Evolutionary conservation across 352 stramenopile genomes (phyloP).

Genomic region (Phytophthora quininea): DNA sequence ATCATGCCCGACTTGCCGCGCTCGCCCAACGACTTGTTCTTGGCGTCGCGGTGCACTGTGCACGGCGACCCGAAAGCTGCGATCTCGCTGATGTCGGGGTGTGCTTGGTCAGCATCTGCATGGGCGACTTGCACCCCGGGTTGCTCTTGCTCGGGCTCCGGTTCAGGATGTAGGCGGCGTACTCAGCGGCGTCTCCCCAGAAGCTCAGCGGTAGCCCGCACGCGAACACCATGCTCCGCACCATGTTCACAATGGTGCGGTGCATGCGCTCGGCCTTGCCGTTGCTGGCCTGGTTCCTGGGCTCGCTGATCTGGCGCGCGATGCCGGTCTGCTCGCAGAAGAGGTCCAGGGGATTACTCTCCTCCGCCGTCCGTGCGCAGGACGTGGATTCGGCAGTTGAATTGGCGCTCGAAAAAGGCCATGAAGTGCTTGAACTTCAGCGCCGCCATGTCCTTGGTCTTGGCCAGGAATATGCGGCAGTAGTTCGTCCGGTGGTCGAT

Average conservation of each 20-base stretch:
- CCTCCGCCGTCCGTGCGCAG: slow-evolving; percentile 18
- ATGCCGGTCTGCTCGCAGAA: slow-evolving; percentile 27
- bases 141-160: slow-evolving; percentile 27
- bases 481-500: slow-evolving; percentile 21
- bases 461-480: slow-evolving; percentile 13
- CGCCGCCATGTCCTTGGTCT: slow-evolving; percentile 13
- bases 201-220: slow-evolving; percentile 25
- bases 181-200: slow-evolving; percentile 32
- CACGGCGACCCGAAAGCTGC: slow-evolving; percentile 18
- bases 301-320: slow-evolving; percentile 17
- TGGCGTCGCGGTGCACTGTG: slow-evolving; percentile 11
- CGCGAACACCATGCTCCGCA: slow-evolving; percentile 36
- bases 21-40: slow-evolving; percentile 10
- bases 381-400: slow-evolving; percentile 11
- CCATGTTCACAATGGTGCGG: slow-evolving; percentile 37
- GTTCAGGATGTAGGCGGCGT: slow-evolving; percentile 35
- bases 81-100: slow-evolving; percentile 4
- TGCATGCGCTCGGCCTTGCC: slow-evolving; percentile 41
- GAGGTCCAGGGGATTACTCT: slow-evolving; percentile 29
- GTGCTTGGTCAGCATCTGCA: slow-evolving; percentile 15
- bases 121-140: slow-evolving; percentile 1
- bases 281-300: slow-evolving; percentile 24
- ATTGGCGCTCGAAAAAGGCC: slow-evolving; percentile 6
- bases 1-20: slow-evolving; percentile 12
- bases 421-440: slow-evolving; percentile 16